Percentiles rank a stretch among this genome's conserved stretches.
phyloP scores from a whole-genome alignment of 768 basidiomycete species.

The Zangia roseola region DNA sequence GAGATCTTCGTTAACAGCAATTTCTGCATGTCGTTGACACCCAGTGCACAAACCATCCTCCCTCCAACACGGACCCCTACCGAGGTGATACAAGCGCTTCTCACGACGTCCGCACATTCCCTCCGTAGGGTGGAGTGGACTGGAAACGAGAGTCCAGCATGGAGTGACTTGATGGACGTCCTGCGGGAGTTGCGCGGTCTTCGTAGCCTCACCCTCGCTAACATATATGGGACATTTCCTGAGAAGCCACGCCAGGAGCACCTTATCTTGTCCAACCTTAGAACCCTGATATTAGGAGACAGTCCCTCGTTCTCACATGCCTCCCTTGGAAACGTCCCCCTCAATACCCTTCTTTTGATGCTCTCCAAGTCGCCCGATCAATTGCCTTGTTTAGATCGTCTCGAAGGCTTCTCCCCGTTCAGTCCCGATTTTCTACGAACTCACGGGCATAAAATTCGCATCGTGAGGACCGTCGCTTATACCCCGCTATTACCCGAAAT shows the following conservation, averaged over 20 bases:
- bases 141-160: conserved; percentile 42
- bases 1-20: conserved; percentile 44
- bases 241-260: conserved; percentile 20
- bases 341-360: conserved; percentile 41
- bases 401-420: conserved; percentile 44
- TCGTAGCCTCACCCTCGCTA: conserved; percentile 40
- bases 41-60: conserved; percentile 18
- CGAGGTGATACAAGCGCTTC: conserved; percentile 35
- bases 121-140: conserved; percentile 47
- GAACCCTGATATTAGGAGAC: conserved; percentile 42
- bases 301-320: conserved; percentile 32
- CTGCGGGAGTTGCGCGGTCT: conserved; percentile 35
- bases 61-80: conserved; percentile 28
- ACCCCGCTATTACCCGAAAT: conserved; percentile 35
- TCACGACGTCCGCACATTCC: conserved; percentile 31
- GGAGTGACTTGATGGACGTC: conserved; percentile 38
- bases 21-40: conserved; percentile 24
- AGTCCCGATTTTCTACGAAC: conserved; percentile 39
- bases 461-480: conserved; percentile 38
- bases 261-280: conserved; percentile 36
- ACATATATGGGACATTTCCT: conserved; percentile 36
- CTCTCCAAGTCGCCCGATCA: conserved; percentile 34
- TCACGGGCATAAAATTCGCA: conserved; percentile 43
- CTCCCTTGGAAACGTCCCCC: conserved; percentile 33
- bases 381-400: conserved; percentile 40